Evolutionary conservation across 2,329 filamentous ascomycete species (phyloP).

Genomic region (Colletotrichum plurivorum): DNA sequence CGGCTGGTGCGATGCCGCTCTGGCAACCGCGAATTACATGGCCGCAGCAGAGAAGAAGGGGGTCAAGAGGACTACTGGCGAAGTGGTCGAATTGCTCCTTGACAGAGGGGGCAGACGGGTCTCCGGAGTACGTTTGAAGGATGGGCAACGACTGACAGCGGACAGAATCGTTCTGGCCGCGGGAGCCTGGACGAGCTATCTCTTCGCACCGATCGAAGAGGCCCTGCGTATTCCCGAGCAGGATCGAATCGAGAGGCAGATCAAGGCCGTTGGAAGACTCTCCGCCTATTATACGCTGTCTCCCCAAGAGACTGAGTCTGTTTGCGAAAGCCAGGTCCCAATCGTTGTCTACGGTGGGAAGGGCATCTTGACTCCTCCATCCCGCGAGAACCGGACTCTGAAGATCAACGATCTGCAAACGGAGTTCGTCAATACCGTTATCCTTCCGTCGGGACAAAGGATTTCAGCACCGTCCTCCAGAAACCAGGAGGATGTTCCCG

Average conservation of each 20-base stretch:
- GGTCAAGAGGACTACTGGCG: conserved; percentile 11
- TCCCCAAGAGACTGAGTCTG: neutral
- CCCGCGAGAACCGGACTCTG: conserved; percentile 15
- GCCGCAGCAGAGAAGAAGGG: conserved; percentile 18
- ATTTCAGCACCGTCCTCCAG: conserved; percentile 6
- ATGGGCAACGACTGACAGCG: conserved; percentile 39
- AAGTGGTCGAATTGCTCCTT: conserved; percentile 7
- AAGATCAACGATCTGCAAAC: conserved; percentile 29
- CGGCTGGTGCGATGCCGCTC: conserved; percentile 29
- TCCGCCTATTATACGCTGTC: conserved; percentile 27
- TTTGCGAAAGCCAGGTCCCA: conserved; percentile 16
- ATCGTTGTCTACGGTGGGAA: conserved; percentile 6
- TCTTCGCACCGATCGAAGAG: conserved; percentile 54
- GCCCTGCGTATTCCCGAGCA: neutral
- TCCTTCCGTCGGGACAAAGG: neutral
- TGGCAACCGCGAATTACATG: conserved; percentile 25
- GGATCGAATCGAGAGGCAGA: conserved; percentile 22
- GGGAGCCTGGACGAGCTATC: conserved; percentile 66
- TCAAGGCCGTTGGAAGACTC: conserved; percentile 27
- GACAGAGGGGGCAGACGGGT: neutral
- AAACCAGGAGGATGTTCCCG: conserved; percentile 1
- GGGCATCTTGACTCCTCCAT: conserved; percentile 23
- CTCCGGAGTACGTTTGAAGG: neutral
- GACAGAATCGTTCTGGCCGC: conserved; percentile 70
- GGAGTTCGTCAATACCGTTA: conserved; percentile 26